Evolutionary conservation across 139 green algal species (phyloP).

Genomic region (Volvox reticuliferus): DNA sequence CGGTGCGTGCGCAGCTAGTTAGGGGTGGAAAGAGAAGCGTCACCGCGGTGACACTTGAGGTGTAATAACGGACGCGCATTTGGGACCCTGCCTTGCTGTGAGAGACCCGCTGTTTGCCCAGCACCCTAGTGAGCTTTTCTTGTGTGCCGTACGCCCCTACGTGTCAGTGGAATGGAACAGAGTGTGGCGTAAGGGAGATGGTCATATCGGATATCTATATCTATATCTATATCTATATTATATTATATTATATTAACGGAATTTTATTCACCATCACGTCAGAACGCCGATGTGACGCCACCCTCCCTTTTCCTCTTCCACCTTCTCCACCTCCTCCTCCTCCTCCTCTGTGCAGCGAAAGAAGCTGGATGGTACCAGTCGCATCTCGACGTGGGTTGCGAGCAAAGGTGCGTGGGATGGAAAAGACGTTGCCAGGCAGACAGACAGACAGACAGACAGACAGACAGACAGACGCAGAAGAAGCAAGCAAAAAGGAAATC

Average conservation of each 20-base stretch:
- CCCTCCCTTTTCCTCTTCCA: background rate
- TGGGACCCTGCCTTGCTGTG: background rate
- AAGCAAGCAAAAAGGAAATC: too few relatives aligned
- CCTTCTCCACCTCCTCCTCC: too few relatives aligned
- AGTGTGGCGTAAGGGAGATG: too few relatives aligned
- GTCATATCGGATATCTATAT: too few relatives aligned
- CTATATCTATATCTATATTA: background rate
- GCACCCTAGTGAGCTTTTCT: too few relatives aligned
- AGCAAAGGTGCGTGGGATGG: background rate
- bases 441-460: background rate
- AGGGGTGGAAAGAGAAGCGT: background rate
- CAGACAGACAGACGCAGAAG: too few relatives aligned
- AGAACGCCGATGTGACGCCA: background rate
- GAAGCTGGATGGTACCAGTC: background rate
- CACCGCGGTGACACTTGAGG: too few relatives aligned
- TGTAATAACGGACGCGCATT: background rate
- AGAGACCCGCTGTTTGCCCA: too few relatives aligned
- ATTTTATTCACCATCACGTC: background rate
- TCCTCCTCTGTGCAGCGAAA: background rate
- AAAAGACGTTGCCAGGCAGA: background rate
- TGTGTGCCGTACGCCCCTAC: too few relatives aligned
- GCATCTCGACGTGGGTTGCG: slow-evolving; percentile 4
- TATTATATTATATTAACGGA: background rate
- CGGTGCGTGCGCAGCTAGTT: background rate
- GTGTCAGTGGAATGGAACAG: too few relatives aligned